Conservation (phyloP, 192 early-diverging fungal species). For the Chytriomyces sp. region DNA sequence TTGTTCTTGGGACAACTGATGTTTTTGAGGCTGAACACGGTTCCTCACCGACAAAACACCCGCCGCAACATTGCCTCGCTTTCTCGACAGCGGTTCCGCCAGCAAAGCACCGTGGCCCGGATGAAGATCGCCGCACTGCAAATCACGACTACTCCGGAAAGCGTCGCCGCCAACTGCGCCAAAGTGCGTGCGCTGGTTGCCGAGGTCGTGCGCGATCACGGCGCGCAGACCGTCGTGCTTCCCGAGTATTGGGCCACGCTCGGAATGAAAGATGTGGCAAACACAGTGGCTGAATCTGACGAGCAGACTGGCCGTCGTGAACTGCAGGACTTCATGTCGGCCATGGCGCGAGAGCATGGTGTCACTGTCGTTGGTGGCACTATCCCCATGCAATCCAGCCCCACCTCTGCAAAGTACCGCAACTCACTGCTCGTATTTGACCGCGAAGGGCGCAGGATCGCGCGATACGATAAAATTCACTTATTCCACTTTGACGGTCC, state of each 20-base stretch:
- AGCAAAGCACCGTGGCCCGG: too few relatives aligned
- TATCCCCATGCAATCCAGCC: neutral
- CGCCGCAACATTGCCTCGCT: too few relatives aligned
- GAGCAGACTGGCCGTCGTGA: neutral
- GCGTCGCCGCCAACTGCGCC: neutral
- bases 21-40: too few relatives aligned
- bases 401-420: conserved; percentile 41
- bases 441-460: conserved; percentile 55
- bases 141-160: conserved; percentile 6
- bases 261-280: conserved; percentile 5
- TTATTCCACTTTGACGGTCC: conserved; percentile 70
- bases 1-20: too few relatives aligned
- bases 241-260: conserved; percentile 18
- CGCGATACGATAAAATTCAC: conserved; percentile 75
- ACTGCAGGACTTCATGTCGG: neutral
- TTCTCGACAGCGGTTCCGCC: too few relatives aligned
- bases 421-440: conserved; percentile 73
- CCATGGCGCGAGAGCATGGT: neutral
- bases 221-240: neutral
- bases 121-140: conserved; percentile 15
- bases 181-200: neutral
- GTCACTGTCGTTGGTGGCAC: neutral
- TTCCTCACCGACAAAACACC: too few relatives aligned
- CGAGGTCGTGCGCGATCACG: neutral
- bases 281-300: neutral